phyloP scores from a whole-genome alignment of 2,329 filamentous ascomycete genomes.

The Emergomyces pasteurianus region DNA sequence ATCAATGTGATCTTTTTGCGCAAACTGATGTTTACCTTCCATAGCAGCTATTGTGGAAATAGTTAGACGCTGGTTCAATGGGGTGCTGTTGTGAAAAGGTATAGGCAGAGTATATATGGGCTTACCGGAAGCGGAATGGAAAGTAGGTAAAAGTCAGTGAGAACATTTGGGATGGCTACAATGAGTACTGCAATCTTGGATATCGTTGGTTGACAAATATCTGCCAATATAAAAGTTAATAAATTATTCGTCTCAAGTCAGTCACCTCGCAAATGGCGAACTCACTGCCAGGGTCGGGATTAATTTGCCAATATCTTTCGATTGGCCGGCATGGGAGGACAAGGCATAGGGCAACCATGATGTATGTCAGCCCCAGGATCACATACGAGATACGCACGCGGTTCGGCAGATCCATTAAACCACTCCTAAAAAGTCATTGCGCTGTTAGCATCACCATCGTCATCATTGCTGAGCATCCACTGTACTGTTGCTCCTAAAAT shows the following conservation, averaged over 20 bases:
- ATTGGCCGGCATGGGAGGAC: slow-evolving; percentile 44
- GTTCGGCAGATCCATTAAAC: slow-evolving; percentile 28
- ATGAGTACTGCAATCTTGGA: slow-evolving; percentile 37
- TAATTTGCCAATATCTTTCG: slow-evolving; percentile 46
- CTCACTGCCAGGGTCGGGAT: slow-evolving; percentile 45
- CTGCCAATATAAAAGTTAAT: slow-evolving; percentile 16
- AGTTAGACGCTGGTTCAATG: neutral
- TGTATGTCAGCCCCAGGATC: slow-evolving; percentile 38
- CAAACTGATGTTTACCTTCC: slow-evolving; percentile 38
- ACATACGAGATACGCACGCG: slow-evolving; percentile 41
- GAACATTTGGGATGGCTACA: slow-evolving; percentile 38
- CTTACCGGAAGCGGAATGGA: slow-evolving; percentile 45
- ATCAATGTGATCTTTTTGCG: slow-evolving; percentile 42
- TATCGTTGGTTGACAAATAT: slow-evolving; percentile 36
- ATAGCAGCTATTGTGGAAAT: slow-evolving; percentile 35
- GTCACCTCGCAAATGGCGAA: slow-evolving; percentile 8
- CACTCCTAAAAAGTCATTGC: slow-evolving; percentile 20
- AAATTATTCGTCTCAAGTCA: slow-evolving; percentile 2
- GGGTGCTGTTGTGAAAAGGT: neutral
- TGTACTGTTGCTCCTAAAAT: neutral
- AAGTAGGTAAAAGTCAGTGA: slow-evolving; percentile 47
- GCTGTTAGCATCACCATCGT: neutral
- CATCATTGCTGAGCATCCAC: neutral
- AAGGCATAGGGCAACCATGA: slow-evolving; percentile 38
- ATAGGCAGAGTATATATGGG: neutral